Conservation (phyloP, 2,329 filamentous ascomycete genomes). For the Apiospora aurea region DNA sequence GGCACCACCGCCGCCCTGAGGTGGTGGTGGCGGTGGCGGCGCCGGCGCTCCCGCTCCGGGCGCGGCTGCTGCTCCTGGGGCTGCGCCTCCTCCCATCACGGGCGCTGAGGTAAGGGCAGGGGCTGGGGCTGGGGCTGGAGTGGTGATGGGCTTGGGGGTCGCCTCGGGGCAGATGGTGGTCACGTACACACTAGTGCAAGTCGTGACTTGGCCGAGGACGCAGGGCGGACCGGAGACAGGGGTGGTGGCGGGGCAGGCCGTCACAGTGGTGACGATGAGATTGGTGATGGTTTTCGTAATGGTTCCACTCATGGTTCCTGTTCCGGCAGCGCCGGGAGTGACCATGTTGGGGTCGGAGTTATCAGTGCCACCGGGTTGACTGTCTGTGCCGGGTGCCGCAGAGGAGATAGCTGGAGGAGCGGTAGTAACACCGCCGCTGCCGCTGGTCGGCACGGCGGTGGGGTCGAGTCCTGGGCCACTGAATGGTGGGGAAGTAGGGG, state of each 20-base stretch:
- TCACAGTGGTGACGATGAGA: slow-evolving; percentile 34
- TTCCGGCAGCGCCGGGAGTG: neutral
- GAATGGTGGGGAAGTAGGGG: neutral
- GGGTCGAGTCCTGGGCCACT: neutral
- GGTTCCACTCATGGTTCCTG: slow-evolving; percentile 26
- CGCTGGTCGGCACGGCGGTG: neutral
- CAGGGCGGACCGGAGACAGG: slow-evolving; percentile 23
- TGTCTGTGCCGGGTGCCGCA: neutral
- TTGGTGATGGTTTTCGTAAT: slow-evolving; percentile 37
- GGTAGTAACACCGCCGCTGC: neutral
- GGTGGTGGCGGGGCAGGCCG: slow-evolving; percentile 26
- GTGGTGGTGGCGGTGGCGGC: neutral
- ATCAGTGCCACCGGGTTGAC: neutral
- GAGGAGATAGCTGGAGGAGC: neutral
- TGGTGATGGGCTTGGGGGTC: slow-evolving; percentile 20
- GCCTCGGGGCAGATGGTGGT: slow-evolving; percentile 36
- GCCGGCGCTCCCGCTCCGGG: neutral
- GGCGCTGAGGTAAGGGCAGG: neutral
- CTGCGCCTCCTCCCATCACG: neutral
- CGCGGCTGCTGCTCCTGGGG: neutral
- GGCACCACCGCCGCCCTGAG: neutral
- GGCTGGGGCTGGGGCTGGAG: neutral
- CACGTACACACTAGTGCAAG: slow-evolving; percentile 32
- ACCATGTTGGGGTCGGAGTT: neutral
- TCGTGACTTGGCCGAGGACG: slow-evolving; percentile 28